Base-by-base conservation (phyloP, 2,329 filamentous ascomycete genomes). In the Arthrocladium fulminans region DNA sequence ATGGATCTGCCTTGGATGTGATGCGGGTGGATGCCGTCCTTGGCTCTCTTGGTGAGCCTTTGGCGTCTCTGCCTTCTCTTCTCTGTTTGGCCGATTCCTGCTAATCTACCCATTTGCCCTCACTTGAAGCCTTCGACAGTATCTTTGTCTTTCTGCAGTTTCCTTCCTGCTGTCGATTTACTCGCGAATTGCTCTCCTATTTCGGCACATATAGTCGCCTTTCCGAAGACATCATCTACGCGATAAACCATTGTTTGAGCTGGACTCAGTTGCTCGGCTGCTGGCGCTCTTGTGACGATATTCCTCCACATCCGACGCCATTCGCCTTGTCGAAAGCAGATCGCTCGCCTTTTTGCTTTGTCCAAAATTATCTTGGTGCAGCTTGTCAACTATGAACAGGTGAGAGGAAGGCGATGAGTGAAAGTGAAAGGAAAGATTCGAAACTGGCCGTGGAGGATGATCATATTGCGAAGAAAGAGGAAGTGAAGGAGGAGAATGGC, bases 401-500 rank as follows among this genome's bases (percentile, higher is more conserved):
- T 17, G 44, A 38, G 29, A 32, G 34, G 24, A 20, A 39, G 38
- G 44, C 44, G 44, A 47, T 47, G 44, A 47, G 34, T 24, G 44
- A 47, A 38, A 47, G 32, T 39, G 44, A 47, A 32, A 17, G 32
- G 23, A 38, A 38, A 47, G 44, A 39, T 13, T 39, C 34, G n/a
- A 27, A 17, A 39, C 22, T n/a, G 44, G 34, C 25, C 29, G 44
- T n/a, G 32, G 44, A 47, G 44, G 34, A 47, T 37, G 34, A 39
- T 24, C 32, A 38, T 27, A 19, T 23, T 23, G 20, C 25, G 15
- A 25, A 19, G 25, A 17, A 29, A 39, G 44, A 38, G 32, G 34
- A 47, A 34, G 44, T 38, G 4, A 20, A 38, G n/a, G 32, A 39
- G 13, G 19, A 10, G 20, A 15, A 2, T 15, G 22, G 7, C 6